Percentiles rank a stretch among this genome's conserved stretches.
Evolutionary conservation across 1,284 basidiomycete species (phyloP).

Genomic region (Malassezia pachydermatis): DNA sequence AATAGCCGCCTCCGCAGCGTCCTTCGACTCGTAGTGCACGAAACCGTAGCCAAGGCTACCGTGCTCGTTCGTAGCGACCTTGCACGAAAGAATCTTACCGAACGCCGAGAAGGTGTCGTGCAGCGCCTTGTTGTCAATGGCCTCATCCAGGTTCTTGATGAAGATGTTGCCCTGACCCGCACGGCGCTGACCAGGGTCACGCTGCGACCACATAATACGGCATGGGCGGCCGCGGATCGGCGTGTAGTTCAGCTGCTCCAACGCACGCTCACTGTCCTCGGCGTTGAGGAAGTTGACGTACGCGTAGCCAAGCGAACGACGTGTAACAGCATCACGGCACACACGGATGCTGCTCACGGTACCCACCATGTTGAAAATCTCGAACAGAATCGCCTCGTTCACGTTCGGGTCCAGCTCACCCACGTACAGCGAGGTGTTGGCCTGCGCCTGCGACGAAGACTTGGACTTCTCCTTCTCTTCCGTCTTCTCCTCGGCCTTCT

Average conservation of each 20-base stretch:
- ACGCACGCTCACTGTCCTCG: conserved; percentile 92
- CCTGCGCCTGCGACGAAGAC: conserved; percentile 14
- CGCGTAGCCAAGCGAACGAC: conserved; percentile 97
- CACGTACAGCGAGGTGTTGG: conserved; percentile 78
- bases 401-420: conserved; percentile 96
- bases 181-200: conserved; percentile 97
- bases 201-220: conserved; percentile 99
- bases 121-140: conserved; percentile 99
- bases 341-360: conserved; percentile 98
- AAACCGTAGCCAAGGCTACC: conserved; percentile 64
- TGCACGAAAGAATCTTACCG: conserved; percentile 97
- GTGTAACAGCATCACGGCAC: conserved; percentile 97
- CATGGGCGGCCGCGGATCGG: conserved; percentile 96
- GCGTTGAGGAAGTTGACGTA: conserved; percentile 99
- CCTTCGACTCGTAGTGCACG: conserved; percentile 96
- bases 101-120: conserved; percentile 99
- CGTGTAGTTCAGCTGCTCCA: conserved; percentile 99
- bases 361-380: conserved; percentile 99
- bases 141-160: conserved; percentile 98
- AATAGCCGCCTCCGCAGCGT: conserved; percentile 82
- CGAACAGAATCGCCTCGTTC: conserved; percentile 98
- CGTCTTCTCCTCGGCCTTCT: conserved; percentile 5
- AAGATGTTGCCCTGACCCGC: conserved; percentile 99
- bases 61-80: conserved; percentile 61
- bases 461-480: conserved; percentile 8